Conservation (phyloP, 169 alveolate genomes). For the Eimeria acervulina region DNA sequence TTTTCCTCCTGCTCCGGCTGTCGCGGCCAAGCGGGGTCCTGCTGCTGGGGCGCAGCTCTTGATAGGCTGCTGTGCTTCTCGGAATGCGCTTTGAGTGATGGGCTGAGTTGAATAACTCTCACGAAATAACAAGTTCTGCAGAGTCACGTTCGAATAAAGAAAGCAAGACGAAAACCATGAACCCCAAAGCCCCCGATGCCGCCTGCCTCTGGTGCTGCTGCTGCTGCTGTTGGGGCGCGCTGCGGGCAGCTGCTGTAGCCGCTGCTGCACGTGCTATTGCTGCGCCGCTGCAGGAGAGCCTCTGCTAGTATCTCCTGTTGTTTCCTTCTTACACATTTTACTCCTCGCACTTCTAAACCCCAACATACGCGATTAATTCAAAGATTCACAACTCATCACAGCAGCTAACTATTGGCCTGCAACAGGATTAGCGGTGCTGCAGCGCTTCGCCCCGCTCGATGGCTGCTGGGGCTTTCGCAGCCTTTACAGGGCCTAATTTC, state of each 20-base stretch:
- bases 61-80: conserved; percentile 62
- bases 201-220: conserved; percentile 74
- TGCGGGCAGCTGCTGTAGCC: conserved; percentile 57
- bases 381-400: background rate
- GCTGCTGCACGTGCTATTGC: conserved; percentile 61
- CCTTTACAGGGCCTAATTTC: background rate
- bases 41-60: conserved; percentile 63
- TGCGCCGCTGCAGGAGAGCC: background rate
- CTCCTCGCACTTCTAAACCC: background rate
- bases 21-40: conserved; percentile 58
- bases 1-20: conserved; percentile 54
- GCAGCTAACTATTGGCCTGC: background rate
- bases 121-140: conserved; percentile 12
- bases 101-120: conserved; percentile 13
- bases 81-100: conserved; percentile 6
- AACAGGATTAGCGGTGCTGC: background rate
- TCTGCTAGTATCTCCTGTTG: background rate
- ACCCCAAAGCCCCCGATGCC: conserved; percentile 76
- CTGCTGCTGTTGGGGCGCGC: conserved; percentile 73
- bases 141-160: background rate
- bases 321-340: background rate
- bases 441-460: conserved; percentile 23
- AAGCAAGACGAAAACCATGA: conserved; percentile 5
- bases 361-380: background rate
- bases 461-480: conserved; percentile 48